These are phyloP conservation scores for Cornus controversa DNA, from an alignment of 148 eudicot species.

Conservation along the genomic window DNA sequence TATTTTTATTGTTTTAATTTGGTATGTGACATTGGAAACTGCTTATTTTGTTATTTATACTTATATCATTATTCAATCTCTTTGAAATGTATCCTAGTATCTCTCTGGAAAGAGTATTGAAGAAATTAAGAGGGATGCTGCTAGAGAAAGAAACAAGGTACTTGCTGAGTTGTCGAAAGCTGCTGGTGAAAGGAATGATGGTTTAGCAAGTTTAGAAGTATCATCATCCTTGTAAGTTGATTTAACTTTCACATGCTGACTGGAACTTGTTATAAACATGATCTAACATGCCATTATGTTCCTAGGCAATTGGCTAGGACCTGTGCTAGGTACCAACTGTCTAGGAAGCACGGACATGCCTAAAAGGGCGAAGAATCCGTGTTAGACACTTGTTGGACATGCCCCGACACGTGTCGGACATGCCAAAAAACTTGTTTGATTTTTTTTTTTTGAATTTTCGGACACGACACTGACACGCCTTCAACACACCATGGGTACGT, in stretches of 20 bases:
- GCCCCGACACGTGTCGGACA: no score
- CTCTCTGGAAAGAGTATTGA: slow-evolving; percentile 58
- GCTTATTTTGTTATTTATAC: background rate
- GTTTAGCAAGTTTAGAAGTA: slow-evolving; percentile 10
- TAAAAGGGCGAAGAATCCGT: no score
- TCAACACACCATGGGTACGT: no score
- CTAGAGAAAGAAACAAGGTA: slow-evolving; percentile 38
- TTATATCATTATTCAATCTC: background rate
- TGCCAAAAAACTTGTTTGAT: no score
- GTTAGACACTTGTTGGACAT: no score
- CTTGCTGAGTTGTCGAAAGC: slow-evolving; percentile 23
- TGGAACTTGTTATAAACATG: background rate
- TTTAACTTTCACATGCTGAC: background rate
- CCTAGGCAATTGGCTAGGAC: background rate
- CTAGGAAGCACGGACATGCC: no score
- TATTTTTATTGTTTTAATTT: no score
- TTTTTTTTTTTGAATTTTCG: no score
- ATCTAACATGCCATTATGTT: background rate
- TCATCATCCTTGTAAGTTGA: slow-evolving; percentile 4
- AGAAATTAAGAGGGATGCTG: slow-evolving; percentile 53
- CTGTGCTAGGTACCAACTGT: background rate
- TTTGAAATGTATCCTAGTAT: slow-evolving; percentile 11
- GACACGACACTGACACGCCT: no score
- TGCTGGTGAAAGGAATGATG: slow-evolving; percentile 29
- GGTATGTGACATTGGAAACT: background rate